Evolutionary conservation across 768 basidiomycete species (phyloP), one percentile per base, ranked within the genome.

Genomic region (Agrocybe chaxingu): DNA sequence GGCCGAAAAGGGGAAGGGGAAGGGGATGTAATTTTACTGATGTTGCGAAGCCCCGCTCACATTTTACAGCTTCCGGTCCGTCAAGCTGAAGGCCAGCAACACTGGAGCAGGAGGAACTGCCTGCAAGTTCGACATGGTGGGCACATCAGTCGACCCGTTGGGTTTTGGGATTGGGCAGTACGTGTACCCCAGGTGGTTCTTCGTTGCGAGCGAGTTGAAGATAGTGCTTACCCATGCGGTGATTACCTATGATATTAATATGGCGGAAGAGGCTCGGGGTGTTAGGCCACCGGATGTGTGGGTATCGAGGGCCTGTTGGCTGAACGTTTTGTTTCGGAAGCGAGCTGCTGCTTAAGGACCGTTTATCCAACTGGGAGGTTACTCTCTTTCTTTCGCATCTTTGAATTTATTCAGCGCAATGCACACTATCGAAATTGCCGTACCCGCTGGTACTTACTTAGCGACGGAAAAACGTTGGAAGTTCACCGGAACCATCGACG

Each of bases 61-160:
- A 11, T 81, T 80, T 54, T 70, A 78, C 24, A 70, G 70, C 0
- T 71, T 70, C 52, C 67, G 79, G 0, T 77, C 73, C 56, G 45
- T 66, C 50, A 59, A 61, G 8, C 59, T 62, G 48, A 58, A 64
- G 46, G 61, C 47, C 43, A 9, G 52, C 5, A 0, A 24, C 24
- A 24, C 5, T 2, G 24, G 24, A 24, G 24, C 24, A 24, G 24
- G 1, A 24, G 24, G 24, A 1, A 24, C 47, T 2, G 58, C 49
- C 16, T 61, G 38, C 49, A 61, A 45, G 47, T 60, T 47, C 53
- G 59, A 49, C 52, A 63, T 57, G 51, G 61, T 44, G 12, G 64
- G 64, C 4, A 62, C 64, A 0, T 60, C 60, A 7, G 40, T 60
- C 9, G 64, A 67, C 4, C 70, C 63, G 37, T 53, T 71, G 9